Conservation (phyloP, 371 early-diverging fungal species). For the Synchytrium microbalum region DNA sequence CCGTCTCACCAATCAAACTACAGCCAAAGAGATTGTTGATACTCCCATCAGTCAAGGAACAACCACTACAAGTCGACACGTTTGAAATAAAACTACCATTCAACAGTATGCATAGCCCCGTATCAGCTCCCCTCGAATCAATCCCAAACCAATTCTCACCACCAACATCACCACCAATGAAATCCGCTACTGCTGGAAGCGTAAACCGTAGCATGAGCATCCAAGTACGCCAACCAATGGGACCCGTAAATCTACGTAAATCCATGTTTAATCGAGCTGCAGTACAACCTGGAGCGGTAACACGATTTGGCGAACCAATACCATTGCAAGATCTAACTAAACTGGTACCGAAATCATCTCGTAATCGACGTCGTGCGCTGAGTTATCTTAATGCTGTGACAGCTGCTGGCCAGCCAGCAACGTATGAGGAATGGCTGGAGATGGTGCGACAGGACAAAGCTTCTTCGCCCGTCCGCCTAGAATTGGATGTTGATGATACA, state of each 20-base stretch:
- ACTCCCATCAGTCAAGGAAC: neutral
- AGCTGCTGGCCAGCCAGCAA: constrained; percentile 22
- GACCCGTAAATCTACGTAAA: neutral
- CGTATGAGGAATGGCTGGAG: constrained; percentile 34
- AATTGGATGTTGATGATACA: neutral
- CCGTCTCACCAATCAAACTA: no score
- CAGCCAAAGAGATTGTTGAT: no score
- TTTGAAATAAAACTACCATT: neutral
- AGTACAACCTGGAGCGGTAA: constrained; percentile 32
- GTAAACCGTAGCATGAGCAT: no score
- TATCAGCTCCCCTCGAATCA: neutral
- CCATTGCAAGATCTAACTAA: constrained; percentile 17
- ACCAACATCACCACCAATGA: neutral
- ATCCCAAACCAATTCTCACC: neutral
- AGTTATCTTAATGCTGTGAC: constrained; percentile 35
- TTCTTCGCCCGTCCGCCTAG: neutral
- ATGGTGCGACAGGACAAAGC: constrained; percentile 24
- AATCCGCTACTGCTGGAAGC: neutral
- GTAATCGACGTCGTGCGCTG: constrained; percentile 30
- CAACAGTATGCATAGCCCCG: neutral
- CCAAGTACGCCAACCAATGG: no score
- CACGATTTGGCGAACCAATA: constrained; percentile 36
- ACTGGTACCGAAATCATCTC: constrained; percentile 24
- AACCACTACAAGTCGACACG: neutral
- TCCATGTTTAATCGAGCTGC: neutral